phyloP scores from a whole-genome alignment of 2,329 filamentous ascomycete species.

The Cadophora sp. region DNA sequence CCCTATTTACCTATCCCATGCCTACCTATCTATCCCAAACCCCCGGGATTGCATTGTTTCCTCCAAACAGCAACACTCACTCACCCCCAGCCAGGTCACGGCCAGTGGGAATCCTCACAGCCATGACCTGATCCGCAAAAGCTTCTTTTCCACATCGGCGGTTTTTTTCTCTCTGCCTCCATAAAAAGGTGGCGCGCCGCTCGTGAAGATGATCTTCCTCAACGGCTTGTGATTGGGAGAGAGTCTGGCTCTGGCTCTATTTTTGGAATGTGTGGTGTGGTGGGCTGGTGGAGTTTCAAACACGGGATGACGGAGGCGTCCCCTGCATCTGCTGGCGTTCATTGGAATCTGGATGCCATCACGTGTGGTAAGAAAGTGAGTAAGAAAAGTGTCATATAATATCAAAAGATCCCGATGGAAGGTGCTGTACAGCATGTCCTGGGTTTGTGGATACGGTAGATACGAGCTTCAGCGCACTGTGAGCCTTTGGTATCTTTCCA shows the following conservation, averaged over 20 bases:
- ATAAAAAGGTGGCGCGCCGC: conserved; percentile 16
- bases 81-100: not conserved
- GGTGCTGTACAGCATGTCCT: not conserved
- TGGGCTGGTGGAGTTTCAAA: conserved; percentile 4
- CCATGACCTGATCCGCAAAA: conserved; percentile 23
- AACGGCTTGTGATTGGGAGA: conserved; percentile 20
- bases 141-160: conserved; percentile 21
- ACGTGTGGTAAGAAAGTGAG: conserved; percentile 12
- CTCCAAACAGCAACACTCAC: not conserved
- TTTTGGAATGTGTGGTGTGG: conserved; percentile 9
- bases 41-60: not conserved
- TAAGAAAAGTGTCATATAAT: no score
- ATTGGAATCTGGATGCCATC: conserved; percentile 9
- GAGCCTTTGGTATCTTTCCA: not conserved
- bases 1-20: not conserved
- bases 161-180: not conserved
- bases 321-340: not conserved
- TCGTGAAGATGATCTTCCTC: not conserved
- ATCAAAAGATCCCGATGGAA: not conserved
- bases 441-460: not conserved
- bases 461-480: not conserved
- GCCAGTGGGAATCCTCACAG: not conserved
- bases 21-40: no score
- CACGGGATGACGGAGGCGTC: conserved; percentile 12
- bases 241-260: conserved; percentile 1